phyloP scores from a whole-genome alignment of 2,329 filamentous ascomycete species.

The Paecilomyces sp. region DNA sequence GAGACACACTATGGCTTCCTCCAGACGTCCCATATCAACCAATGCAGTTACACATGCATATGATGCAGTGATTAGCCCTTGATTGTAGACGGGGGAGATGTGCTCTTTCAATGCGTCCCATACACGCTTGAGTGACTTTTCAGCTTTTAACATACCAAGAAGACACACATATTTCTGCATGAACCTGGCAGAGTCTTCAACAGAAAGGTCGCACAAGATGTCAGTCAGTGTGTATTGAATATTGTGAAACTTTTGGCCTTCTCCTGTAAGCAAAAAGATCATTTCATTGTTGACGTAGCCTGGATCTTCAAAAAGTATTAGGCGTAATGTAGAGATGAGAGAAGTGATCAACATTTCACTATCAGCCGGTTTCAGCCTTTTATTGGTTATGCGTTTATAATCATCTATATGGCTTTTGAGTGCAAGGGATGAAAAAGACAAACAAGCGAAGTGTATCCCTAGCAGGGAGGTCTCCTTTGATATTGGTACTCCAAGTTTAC shows the following conservation, averaged over 20 bases:
- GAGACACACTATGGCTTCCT: slow-evolving; percentile 17
- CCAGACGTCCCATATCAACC: slow-evolving; percentile 13
- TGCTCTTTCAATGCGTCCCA: slow-evolving; percentile 15
- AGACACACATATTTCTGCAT: slow-evolving; percentile 16
- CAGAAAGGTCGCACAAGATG: slow-evolving; percentile 6
- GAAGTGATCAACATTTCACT: slow-evolving; percentile 15
- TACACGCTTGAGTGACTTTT: slow-evolving; percentile 10
- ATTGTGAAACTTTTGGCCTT: neutral
- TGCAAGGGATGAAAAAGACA: slow-evolving; percentile 20
- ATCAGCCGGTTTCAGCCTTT: slow-evolving; percentile 1
- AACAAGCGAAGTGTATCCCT: slow-evolving; percentile 24
- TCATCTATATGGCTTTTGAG: slow-evolving; percentile 18
- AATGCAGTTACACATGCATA: slow-evolving; percentile 19
- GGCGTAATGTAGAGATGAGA: slow-evolving; percentile 14
- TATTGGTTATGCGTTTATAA: slow-evolving; percentile 8
- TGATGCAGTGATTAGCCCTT: slow-evolving; percentile 7
- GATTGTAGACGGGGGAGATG: slow-evolving; percentile 2
- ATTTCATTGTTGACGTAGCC: slow-evolving; percentile 13
- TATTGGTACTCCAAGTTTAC: slow-evolving; percentile 10
- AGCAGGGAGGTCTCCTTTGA: slow-evolving; percentile 9
- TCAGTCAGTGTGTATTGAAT: slow-evolving; percentile 10
- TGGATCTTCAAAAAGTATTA: slow-evolving; percentile 13
- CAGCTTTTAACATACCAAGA: slow-evolving; percentile 18
- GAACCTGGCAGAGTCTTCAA: neutral
- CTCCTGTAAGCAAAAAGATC: slow-evolving; percentile 15